phyloP scores from a whole-genome alignment of 2,329 filamentous ascomycete species.

The Huntiella omanensis region DNA sequence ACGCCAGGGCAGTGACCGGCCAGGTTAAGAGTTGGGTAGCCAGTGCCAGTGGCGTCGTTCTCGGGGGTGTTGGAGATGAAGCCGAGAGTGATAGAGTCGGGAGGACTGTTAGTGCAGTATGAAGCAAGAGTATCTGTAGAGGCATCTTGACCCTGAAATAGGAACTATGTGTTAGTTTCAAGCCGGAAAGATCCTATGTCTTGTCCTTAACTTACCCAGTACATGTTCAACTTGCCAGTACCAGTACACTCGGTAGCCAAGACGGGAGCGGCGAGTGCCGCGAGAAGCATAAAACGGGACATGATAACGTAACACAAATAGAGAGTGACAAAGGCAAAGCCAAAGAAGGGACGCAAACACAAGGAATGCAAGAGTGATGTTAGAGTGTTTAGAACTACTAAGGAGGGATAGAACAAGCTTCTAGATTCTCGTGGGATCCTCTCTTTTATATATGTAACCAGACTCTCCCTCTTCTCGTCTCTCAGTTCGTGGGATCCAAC shows the following conservation, averaged over 20 bases:
- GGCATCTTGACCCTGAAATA: slow-evolving; percentile 20
- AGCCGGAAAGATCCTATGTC: neutral
- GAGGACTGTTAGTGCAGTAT: slow-evolving; percentile 20
- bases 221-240: slow-evolving; percentile 21
- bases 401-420: too few species aligned
- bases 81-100: slow-evolving; percentile 21
- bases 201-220: slow-evolving; percentile 19
- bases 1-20: slow-evolving; percentile 20
- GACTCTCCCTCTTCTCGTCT: too few species aligned
- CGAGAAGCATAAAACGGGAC: neutral
- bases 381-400: too few species aligned
- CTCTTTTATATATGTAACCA: too few species aligned
- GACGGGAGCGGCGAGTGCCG: slow-evolving; percentile 15
- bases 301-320: neutral
- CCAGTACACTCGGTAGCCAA: slow-evolving; percentile 13
- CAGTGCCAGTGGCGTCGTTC: slow-evolving; percentile 17
- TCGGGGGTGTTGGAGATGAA: slow-evolving; percentile 23
- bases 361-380: slow-evolving; percentile 11
- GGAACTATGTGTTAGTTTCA: slow-evolving; percentile 6
- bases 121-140: slow-evolving; percentile 15
- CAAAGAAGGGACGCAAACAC: slow-evolving; percentile 15
- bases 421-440: too few species aligned
- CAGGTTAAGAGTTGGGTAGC: slow-evolving; percentile 23
- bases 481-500: too few species aligned
- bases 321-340: neutral